Evolutionary conservation across 139 green algal genomes (phyloP), one percentile per base, ranked within the genome.

Genomic region (Auxenochlorella pyrenoidosa): DNA sequence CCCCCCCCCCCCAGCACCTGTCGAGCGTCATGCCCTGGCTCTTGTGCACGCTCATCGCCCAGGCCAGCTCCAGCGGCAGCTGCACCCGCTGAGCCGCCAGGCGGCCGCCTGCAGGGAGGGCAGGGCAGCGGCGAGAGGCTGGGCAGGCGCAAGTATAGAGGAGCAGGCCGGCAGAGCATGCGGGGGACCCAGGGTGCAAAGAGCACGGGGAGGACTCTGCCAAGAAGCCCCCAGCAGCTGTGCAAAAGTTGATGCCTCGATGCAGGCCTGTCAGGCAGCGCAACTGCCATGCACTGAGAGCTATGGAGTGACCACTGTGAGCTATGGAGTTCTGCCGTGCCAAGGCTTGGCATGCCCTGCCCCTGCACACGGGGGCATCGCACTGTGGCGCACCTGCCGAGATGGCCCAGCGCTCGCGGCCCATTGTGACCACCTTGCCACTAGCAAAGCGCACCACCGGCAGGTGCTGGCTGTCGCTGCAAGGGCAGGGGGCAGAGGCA

Each of bases 11-110:
- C 65, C 47, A 6, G 47, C 47, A 86, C 80, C 80, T 58, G 88
- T 97, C 93, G n/a, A 97, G 79, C 13, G 92, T 95, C 93, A 96
- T 93, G 41, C 94, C 94, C 83, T 97, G 94, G 36, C 73, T 92
- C 88, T 95, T 96, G 89, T 97, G 94, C 72, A 97, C 86, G 63
- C 78, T 91, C 72, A 97, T 78, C 22, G 94, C 93, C 93, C 93
- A 97, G 22, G 87, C 94, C 40, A 96, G 86, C 41, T 82, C 88
- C 79, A 97, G 85, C 3, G 94, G 94, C 26, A 95, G 24, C 85
- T 95, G 89, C 63, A 80, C 44, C 6, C 90, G 83, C 77, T 66
- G 43, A n/a, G 75, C 87, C 15, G 85, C 51, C 54, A 75, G 19
- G 16, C 70, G 47, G 22, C 90, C 90, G 30, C 89, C 85, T 83